Evolutionary conservation across 73 alveolate species (phyloP).

Genomic region (Tetrahymena borealis): DNA sequence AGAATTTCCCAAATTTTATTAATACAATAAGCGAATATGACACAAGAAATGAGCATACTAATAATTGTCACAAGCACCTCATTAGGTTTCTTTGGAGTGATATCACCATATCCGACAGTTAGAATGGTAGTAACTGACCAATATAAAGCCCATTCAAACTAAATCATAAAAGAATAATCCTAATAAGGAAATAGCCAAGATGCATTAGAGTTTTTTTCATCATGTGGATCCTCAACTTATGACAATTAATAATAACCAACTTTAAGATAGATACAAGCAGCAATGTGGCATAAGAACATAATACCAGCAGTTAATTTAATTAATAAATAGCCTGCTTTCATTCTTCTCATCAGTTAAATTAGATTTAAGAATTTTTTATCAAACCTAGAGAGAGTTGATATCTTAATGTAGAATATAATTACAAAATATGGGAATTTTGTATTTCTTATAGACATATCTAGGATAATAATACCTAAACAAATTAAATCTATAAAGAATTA

Average conservation of each 20-base stretch:
- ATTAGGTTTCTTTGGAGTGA: conserved; percentile 21
- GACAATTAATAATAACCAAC: not conserved
- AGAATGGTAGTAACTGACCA: conserved; percentile 42
- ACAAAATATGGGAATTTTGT: not conserved
- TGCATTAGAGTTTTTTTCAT: not conserved
- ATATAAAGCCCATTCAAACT: conserved; percentile 14
- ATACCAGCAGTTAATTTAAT: not conserved
- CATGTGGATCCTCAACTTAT: not conserved
- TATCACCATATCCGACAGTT: conserved; percentile 46
- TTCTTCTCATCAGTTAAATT: not conserved
- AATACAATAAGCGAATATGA: conserved; percentile 36
- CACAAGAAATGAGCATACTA: conserved; percentile 24
- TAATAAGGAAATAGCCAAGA: not conserved
- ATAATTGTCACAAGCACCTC: conserved; percentile 28
- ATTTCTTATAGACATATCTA: not conserved
- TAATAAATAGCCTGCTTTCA: not conserved
- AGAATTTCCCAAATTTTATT: conserved; percentile 39
- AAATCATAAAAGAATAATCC: not conserved
- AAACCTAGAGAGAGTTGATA: not conserved
- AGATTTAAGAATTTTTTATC: not conserved
- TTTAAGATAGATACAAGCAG: not conserved
- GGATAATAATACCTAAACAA: not conserved
- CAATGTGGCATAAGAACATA: not conserved
- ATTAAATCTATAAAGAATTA: not conserved
- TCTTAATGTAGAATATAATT: not conserved